Evolutionary conservation across 2,329 filamentous ascomycete genomes (phyloP).

Genomic region (Sordariomycetes sp.): DNA sequence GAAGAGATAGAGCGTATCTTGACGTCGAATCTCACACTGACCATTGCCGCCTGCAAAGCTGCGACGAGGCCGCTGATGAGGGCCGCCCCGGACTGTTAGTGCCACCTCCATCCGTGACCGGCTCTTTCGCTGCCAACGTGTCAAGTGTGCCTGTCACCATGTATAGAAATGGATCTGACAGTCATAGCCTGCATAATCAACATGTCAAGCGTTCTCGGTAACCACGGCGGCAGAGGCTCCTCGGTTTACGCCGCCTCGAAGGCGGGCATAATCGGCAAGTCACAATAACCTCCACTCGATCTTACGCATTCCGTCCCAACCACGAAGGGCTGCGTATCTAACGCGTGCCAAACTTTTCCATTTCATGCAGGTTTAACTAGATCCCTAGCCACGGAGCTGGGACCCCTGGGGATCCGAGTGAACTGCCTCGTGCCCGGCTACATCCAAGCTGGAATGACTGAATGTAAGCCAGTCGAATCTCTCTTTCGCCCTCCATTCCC

Average conservation of each 20-base stretch:
- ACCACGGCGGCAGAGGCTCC: conserved; percentile 58
- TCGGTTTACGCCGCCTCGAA: conserved; percentile 71
- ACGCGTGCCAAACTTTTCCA: background rate
- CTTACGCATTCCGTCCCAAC: background rate
- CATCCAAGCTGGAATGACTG: conserved; percentile 71
- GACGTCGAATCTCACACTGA: conserved; percentile 58
- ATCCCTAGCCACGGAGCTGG: conserved; percentile 53
- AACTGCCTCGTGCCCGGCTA: conserved; percentile 80
- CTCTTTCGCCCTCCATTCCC: background rate
- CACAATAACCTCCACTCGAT: background rate
- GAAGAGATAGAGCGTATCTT: conserved; percentile 46
- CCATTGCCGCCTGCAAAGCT: conserved; percentile 50
- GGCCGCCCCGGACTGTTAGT: conserved; percentile 5
- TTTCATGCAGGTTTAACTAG: conserved; percentile 50
- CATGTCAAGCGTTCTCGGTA: conserved; percentile 64
- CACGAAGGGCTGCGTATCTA: background rate
- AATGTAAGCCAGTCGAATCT: conserved; percentile 33
- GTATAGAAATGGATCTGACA: background rate
- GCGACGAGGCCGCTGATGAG: conserved; percentile 13
- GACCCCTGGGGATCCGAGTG: conserved; percentile 53
- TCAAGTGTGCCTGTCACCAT: background rate
- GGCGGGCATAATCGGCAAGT: conserved; percentile 61
- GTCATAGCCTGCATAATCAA: conserved; percentile 67
- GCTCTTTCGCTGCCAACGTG: background rate
- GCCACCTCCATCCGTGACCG: background rate